Evolutionary conservation across 148 eudicot species (phyloP).

Genomic region (Mesembryanthemum crystallinum): DNA sequence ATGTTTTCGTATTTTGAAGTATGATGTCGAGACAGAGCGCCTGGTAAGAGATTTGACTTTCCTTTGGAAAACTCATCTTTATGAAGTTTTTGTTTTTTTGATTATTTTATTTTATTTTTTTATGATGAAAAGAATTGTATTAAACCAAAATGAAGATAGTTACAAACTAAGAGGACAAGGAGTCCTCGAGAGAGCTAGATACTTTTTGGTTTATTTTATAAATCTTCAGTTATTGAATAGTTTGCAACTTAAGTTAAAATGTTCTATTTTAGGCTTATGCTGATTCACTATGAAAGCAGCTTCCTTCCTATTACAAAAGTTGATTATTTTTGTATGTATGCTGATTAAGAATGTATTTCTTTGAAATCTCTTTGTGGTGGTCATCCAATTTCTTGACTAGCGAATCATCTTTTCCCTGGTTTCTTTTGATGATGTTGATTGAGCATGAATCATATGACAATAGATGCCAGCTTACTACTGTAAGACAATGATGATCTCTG

Average conservation of each 20-base stretch:
- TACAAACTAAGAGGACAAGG: too few species aligned
- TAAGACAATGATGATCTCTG: background rate
- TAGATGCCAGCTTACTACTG: background rate
- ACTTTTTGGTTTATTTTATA: too few species aligned
- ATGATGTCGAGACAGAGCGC: conserved; percentile 79
- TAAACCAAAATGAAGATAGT: too few species aligned
- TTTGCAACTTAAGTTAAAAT: background rate
- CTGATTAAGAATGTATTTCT: background rate
- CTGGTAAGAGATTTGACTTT: conserved; percentile 46
- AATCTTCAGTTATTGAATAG: background rate
- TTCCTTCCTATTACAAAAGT: background rate
- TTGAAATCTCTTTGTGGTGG: background rate
- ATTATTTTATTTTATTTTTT: too few species aligned
- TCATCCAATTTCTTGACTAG: background rate
- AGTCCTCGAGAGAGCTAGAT: too few species aligned
- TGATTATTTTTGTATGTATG: background rate
- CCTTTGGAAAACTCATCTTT: background rate
- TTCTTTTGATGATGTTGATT: background rate
- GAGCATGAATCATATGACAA: background rate
- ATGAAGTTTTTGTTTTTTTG: background rate
- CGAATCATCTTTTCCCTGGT: background rate
- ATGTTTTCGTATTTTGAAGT: conserved; percentile 78
- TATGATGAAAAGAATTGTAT: too few species aligned
- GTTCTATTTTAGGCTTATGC: background rate
- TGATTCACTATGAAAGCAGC: background rate